Evolutionary conservation across 2,329 filamentous ascomycete genomes (phyloP).

Genomic region (Purpureocillium lavendulum): DNA sequence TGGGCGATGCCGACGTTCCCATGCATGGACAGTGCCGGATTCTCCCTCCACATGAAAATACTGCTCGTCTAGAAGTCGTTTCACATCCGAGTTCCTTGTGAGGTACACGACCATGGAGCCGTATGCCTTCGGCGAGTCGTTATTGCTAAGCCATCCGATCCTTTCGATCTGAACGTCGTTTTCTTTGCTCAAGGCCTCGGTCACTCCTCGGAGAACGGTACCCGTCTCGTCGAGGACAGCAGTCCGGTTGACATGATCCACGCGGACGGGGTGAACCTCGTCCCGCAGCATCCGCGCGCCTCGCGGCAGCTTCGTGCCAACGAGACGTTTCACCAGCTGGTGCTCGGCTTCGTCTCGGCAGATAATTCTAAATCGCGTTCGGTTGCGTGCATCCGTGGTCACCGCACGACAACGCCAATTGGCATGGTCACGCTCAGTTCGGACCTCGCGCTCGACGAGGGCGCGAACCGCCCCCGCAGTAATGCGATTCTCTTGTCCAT

Average conservation of each 20-base stretch:
- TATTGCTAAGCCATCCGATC: slow-evolving; percentile 16
- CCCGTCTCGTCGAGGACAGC: slow-evolving; percentile 12
- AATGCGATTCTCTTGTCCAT: too few species aligned
- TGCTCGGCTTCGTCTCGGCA: too few species aligned
- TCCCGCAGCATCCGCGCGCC: too few species aligned
- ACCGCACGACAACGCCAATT: too few species aligned
- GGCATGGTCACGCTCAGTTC: too few species aligned
- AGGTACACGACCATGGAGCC: slow-evolving; percentile 16
- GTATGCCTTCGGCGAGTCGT: slow-evolving; percentile 11
- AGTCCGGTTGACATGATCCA: slow-evolving; percentile 10
- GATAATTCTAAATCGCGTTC: too few species aligned
- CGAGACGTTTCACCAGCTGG: too few species aligned
- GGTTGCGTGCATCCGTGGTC: too few species aligned
- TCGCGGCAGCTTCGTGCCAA: too few species aligned
- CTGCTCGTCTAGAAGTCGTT: slow-evolving; percentile 10
- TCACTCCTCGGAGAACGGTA: slow-evolving; percentile 5
- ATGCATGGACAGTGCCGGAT: slow-evolving; percentile 10
- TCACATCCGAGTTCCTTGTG: slow-evolving; percentile 10
- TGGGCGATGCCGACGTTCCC: slow-evolving; percentile 13
- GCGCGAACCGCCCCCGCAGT: too few species aligned
- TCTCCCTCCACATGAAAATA: slow-evolving; percentile 13
- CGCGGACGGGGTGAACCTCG: too few species aligned
- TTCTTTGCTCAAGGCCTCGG: slow-evolving; percentile 12
- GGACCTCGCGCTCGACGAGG: too few species aligned
- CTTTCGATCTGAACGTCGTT: slow-evolving; percentile 15